These are phyloP conservation scores for Rhytidiadelphus loreus DNA, from an alignment of 225 moss, liverwort and hornwort genomes.

Conservation along the genomic window DNA sequence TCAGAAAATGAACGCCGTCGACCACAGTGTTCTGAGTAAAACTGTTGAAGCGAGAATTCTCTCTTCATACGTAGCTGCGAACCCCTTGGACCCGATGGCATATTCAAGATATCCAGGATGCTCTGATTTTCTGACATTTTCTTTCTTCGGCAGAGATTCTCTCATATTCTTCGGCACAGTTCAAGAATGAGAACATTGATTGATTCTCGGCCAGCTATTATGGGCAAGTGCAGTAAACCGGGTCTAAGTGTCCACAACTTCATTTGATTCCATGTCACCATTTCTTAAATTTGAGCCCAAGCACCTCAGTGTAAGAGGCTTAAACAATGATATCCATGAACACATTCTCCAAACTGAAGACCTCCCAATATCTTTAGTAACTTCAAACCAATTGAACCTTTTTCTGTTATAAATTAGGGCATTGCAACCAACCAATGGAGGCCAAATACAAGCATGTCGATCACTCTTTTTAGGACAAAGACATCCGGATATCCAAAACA, in stretches of 20 bases:
- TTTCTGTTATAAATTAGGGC: background rate
- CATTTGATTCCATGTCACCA: background rate
- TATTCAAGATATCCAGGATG: background rate
- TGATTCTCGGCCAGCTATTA: background rate
- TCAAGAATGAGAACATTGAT: background rate
- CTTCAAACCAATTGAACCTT: background rate
- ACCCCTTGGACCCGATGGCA: background rate
- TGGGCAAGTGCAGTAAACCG: background rate
- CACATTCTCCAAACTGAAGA: background rate
- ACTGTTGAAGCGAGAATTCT: constrained; percentile 1
- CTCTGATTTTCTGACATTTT: background rate
- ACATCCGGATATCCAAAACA: too few species aligned
- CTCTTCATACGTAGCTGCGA: constrained; percentile 6
- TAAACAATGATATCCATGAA: background rate
- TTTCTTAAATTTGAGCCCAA: background rate
- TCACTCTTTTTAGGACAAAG: too few species aligned
- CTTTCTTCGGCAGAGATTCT: background rate
- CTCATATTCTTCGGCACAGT: background rate
- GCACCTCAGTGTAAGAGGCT: background rate
- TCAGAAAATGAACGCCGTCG: background rate
- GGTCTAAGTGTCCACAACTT: background rate
- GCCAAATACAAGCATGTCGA: too few species aligned
- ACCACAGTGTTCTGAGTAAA: background rate
- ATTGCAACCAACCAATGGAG: too few species aligned
- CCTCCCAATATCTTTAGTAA: background rate